These are phyloP conservation scores for Rosa lucieae DNA, from an alignment of 306 rosid genomes.

Conservation along the genomic window DNA sequence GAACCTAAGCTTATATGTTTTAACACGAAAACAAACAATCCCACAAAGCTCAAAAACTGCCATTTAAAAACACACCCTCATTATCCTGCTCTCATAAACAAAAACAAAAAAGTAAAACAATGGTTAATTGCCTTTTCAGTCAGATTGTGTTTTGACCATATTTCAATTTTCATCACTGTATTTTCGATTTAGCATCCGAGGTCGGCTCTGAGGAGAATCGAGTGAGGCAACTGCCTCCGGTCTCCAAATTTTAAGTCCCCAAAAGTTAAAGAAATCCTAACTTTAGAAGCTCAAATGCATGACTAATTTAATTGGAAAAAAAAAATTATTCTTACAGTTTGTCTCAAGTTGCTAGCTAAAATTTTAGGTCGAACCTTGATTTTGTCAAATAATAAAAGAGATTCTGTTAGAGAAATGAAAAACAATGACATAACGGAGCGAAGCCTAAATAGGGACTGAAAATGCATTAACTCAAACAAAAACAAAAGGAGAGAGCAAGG, in stretches of 20 bases:
- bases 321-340: too few relatives aligned
- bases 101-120: neutral
- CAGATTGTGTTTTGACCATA: neutral
- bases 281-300: too few relatives aligned
- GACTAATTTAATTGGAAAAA: too few relatives aligned
- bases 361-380: too few relatives aligned
- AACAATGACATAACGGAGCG: neutral
- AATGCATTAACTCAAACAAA: neutral
- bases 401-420: too few relatives aligned
- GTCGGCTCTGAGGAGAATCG: too few relatives aligned
- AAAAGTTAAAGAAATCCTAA: too few relatives aligned
- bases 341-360: too few relatives aligned
- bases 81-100: neutral
- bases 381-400: too few relatives aligned
- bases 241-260: too few relatives aligned
- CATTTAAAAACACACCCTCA: neutral
- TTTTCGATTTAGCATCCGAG: too few relatives aligned
- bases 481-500: neutral
- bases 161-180: neutral
- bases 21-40: constrained; percentile 51
- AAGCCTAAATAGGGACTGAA: neutral
- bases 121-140: neutral
- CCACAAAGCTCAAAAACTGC: constrained; percentile 59
- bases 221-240: too few relatives aligned
- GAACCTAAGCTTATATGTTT: constrained; percentile 57